Percentiles rank a stretch among this genome's conserved stretches.
Evolutionary conservation across 306 rosid species (phyloP).

Genomic region (Urtica urens): DNA sequence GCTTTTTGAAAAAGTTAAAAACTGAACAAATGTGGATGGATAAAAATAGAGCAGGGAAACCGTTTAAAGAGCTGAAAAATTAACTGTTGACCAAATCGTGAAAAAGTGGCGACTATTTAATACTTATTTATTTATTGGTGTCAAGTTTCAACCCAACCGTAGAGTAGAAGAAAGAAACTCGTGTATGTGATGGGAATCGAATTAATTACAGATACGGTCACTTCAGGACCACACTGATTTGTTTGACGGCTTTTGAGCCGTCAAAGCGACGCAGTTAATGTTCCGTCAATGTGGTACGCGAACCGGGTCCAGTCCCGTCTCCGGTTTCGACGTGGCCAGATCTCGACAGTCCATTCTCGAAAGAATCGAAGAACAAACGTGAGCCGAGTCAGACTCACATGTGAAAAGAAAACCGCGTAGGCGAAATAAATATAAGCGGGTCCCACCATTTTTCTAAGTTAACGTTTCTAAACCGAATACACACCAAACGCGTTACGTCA

Average conservation of each 20-base stretch:
- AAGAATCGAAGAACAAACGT: background rate
- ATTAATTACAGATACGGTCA: too few species aligned
- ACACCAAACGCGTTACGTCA: background rate
- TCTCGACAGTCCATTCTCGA: background rate
- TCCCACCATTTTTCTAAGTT: background rate
- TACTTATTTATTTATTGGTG: too few species aligned
- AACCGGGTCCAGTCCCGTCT: background rate
- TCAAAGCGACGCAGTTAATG: background rate
- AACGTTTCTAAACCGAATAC: background rate
- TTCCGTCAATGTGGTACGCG: background rate
- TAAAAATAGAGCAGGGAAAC: too few species aligned
- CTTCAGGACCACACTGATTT: background rate
- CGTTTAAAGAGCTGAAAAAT: too few species aligned
- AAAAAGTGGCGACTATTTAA: too few species aligned
- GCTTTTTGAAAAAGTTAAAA: too few species aligned
- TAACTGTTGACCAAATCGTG: too few species aligned
- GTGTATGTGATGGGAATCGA: too few species aligned
- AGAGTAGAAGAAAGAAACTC: too few species aligned
- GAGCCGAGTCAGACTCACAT: background rate
- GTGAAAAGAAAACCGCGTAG: constrained; percentile 10
- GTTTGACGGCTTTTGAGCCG: background rate
- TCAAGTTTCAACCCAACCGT: too few species aligned
- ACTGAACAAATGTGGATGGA: too few species aligned
- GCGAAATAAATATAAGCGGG: background rate
- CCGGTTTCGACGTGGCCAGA: background rate